Percentiles rank a stretch among this genome's conserved stretches.
Evolutionary conservation across 73 alveolate genomes (phyloP).

Genomic region (Effrenium voratum): DNA sequence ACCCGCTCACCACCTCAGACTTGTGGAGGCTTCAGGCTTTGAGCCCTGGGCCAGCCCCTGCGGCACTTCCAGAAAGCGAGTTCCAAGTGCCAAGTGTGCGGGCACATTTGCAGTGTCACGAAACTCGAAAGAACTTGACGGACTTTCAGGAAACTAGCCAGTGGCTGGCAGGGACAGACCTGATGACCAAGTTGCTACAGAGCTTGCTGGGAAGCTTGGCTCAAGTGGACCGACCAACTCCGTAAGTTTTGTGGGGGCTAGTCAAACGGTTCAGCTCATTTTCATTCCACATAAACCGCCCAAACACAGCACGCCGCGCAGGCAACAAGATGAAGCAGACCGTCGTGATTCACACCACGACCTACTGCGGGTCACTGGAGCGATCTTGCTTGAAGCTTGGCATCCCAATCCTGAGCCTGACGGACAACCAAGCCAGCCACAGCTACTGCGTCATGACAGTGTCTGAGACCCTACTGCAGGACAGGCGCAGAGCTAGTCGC

Average conservation of each 20-base stretch:
- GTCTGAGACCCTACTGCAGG: background rate
- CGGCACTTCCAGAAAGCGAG: background rate
- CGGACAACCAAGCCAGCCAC: background rate
- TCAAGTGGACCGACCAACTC: background rate
- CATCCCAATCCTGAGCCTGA: background rate
- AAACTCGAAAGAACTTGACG: background rate
- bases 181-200: background rate
- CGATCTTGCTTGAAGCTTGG: background rate
- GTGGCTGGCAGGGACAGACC: background rate
- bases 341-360: slow-evolving; percentile 9
- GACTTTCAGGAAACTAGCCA: slow-evolving; percentile 1
- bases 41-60: background rate
- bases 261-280: background rate
- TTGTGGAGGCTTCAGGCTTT: slow-evolving; percentile 13
- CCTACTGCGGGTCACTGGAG: slow-evolving; percentile 31
- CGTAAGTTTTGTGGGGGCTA: background rate
- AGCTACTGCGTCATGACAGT: background rate
- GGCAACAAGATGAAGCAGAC: background rate
- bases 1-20: background rate
- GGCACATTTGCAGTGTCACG: background rate
- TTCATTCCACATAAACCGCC: background rate
- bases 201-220: background rate
- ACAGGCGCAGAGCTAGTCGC: background rate
- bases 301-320: background rate
- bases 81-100: background rate